Evolutionary conservation across 192 early-diverging fungal genomes (phyloP), one percentile per base, ranked within the genome.

Genomic region (Funneliformis geosporum): DNA sequence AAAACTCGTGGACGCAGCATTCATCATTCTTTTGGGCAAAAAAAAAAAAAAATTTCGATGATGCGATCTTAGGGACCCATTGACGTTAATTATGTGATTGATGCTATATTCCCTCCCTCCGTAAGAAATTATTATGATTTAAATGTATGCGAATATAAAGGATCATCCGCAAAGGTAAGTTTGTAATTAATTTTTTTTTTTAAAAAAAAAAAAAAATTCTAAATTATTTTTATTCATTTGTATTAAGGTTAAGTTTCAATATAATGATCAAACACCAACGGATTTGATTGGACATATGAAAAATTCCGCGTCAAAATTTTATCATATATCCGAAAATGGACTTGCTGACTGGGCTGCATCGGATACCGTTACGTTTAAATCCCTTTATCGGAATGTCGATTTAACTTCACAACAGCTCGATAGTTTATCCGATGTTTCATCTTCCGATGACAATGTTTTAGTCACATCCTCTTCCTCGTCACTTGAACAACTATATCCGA

Each of bases 211-310:
- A 21, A 1, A 50, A 50, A 47, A 47, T 18, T n/a, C n/a, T 18
- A 55, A 55, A 21, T 21, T 55, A 0, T 55, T 55, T 55, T 55
- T 21, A 55, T 55, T 33, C n/a, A n/a, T n/a, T n/a, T n/a, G n/a
- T n/a, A n/a, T n/a, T n/a, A n/a, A 66, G 64, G 64, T 66, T 33
- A 66, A 66, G 33, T 66, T 66, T 38, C 21, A 66, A 33, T 66
- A 33, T 33, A 38, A 2, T 4, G 3, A 33, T 18, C 28, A 33
- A 66, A 38, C 64, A 0, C 64, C 28, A 5, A 33, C 33, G 12
- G 64, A 66, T 28, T 66, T 66, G 28, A 2, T 66, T 66, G 2
- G 5, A 66, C 14, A 10, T 33, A 33, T 66, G 33, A 25, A 66
- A 33, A 10, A 66, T 38, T 11, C 64, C 25, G 14, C 64, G 16